Percentiles rank a stretch among this genome's conserved stretches.
Evolutionary conservation across 164 flowering plant species (phyloP).

Genomic region (Magnolia officinalis): DNA sequence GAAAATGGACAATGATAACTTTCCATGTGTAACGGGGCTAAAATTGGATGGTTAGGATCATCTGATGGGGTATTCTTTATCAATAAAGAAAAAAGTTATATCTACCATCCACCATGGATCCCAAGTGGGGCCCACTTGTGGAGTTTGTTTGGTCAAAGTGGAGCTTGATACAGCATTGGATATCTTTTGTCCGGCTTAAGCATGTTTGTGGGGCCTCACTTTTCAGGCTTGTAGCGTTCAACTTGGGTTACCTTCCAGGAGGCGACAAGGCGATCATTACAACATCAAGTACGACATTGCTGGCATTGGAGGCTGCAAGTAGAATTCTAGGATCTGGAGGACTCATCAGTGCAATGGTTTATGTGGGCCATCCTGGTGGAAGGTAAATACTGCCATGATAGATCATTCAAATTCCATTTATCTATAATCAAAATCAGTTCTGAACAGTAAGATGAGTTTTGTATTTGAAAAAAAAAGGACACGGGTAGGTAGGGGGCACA

Average conservation of each 20-base stretch:
- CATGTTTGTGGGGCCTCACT: slow-evolving; percentile 2
- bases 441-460: not conserved
- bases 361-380: slow-evolving; percentile 92
- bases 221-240: slow-evolving; percentile 89
- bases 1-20: too few relatives aligned
- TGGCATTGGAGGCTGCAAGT: slow-evolving; percentile 66
- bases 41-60: too few relatives aligned
- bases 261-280: slow-evolving; percentile 78
- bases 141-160: not conserved
- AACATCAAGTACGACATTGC: slow-evolving; percentile 51
- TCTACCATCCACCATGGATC: too few relatives aligned
- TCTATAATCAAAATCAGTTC: not conserved
- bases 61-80: too few relatives aligned
- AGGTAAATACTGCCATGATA: slow-evolving; percentile 36
- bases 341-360: slow-evolving; percentile 70
- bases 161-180: not conserved
- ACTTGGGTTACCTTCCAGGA: slow-evolving; percentile 97
- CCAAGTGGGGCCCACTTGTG: too few relatives aligned
- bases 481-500: too few relatives aligned
- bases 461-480: not conserved
- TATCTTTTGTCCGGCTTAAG: not conserved
- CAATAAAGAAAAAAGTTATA: too few relatives aligned
- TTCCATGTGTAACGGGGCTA: too few relatives aligned
- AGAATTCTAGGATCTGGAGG: slow-evolving; percentile 62
- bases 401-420: not conserved